Evolutionary conservation across 2,329 filamentous ascomycete species (phyloP).

Genomic region (Leptodontidium sp.): DNA sequence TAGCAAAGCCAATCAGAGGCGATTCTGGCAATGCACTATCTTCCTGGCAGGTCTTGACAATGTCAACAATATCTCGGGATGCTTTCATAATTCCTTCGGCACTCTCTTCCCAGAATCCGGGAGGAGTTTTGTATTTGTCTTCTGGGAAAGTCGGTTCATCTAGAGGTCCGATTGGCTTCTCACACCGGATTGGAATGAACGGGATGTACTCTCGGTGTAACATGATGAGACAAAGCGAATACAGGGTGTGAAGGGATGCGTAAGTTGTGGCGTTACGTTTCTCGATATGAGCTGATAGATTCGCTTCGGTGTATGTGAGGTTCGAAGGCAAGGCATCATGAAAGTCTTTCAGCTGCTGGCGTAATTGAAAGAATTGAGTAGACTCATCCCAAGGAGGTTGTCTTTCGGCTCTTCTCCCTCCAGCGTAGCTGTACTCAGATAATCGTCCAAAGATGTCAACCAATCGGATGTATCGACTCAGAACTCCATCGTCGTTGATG

Average conservation of each 20-base stretch:
- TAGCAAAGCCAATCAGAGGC: conserved; percentile 70
- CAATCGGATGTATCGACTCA: conserved; percentile 62
- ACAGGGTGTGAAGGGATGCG: conserved; percentile 71
- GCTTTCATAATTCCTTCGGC: conserved; percentile 69
- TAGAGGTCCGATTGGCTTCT: conserved; percentile 60
- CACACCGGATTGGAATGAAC: conserved; percentile 66
- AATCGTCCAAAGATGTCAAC: conserved; percentile 68
- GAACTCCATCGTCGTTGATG: conserved; percentile 42
- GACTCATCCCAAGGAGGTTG: conserved; percentile 66
- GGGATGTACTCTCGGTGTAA: conserved; percentile 74
- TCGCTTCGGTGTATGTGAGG: conserved; percentile 65
- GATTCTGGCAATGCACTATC: conserved; percentile 69
- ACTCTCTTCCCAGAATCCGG: conserved; percentile 68
- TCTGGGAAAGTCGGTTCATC: conserved; percentile 64
- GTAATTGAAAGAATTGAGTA: conserved; percentile 63
- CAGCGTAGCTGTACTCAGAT: conserved; percentile 61
- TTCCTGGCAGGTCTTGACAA: conserved; percentile 68
- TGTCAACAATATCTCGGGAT: conserved; percentile 68
- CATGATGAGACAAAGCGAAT: conserved; percentile 71
- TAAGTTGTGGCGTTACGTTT: conserved; percentile 70
- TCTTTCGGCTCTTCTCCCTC: conserved; percentile 58
- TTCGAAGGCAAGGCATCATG: conserved; percentile 59
- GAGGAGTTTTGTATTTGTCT: conserved; percentile 55
- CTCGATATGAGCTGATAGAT: conserved; percentile 72
- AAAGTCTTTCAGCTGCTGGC: conserved; percentile 60